Evolutionary conservation across 352 stramenopile genomes (phyloP), one percentile per base, ranked within the genome.

Genomic region (Globisporangium parvum): DNA sequence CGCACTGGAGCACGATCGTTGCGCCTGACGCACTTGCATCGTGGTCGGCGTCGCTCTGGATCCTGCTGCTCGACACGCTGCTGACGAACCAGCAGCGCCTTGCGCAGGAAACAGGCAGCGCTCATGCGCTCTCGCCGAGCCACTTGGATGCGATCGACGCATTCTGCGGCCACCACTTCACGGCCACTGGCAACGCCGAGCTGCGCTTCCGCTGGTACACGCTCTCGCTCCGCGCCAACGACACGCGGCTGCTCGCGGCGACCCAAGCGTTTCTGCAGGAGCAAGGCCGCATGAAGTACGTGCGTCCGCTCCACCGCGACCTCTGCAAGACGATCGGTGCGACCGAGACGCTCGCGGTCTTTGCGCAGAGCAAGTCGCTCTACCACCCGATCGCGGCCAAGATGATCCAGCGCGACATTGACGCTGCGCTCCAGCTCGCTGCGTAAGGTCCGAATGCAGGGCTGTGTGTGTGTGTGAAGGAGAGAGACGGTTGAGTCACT

Each of bases 281-380:
- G 51, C 79, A 89, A 50, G 79, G 77, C 40, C 77, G 79, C 46
- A 87, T 89, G 79, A 89, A 89, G 71, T 89, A 81, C 48, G 73
- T 87, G 21, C 76, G 76, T 28, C 79, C 77, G 45, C 67, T 90
- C 11, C 87, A 85, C 57, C 75, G 75, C 11, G 80, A 88, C 41
- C 42, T 90, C 31, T 80, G 71, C 47, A 67, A 57, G 18, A 42
- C 65, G 14, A 12, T 76, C n/a, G 73, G 75, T 4, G 57, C 64
- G 35, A 55, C 52, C 9, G 50, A 77, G 41, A 66, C 71, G 1
- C 53, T 53, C 10, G 28, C 26, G 3, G 63, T 83, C 50, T 83
- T 85, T 48, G 64, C 61, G 5, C 57, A 77, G 49, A 81, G 74
- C 65, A 85, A 86, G 65, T 66, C 64, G 42, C 33, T 80, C 33